Conservation (phyloP, 257 asterid genomes). For the Nemophila menziesii region DNA sequence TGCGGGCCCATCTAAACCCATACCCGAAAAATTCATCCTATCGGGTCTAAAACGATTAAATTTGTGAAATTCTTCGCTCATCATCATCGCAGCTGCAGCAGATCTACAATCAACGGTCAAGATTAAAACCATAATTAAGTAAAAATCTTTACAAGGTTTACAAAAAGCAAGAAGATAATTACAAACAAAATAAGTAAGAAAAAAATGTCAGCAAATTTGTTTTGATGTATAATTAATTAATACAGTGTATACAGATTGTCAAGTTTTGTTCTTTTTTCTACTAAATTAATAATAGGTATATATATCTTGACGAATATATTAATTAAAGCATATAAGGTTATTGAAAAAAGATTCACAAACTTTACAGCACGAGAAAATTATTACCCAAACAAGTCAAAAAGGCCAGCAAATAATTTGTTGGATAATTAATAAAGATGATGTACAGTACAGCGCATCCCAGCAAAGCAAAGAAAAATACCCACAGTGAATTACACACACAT, state of each 20-base stretch:
- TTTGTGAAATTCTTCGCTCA: conserved; percentile 29
- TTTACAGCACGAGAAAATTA: not conserved
- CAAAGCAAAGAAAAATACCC: conserved; percentile 8
- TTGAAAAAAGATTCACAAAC: not conserved
- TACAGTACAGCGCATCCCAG: conserved; percentile 6
- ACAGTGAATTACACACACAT: not conserved
- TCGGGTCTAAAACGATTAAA: conserved; percentile 20
- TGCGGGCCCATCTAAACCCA: conserved; percentile 42
- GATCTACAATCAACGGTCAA: conserved; percentile 29
- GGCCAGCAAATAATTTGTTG: not conserved
- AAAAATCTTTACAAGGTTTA: too few relatives aligned
- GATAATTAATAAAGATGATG: not conserved
- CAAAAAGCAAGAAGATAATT: too few relatives aligned
- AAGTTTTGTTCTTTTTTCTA: too few relatives aligned
- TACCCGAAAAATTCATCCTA: conserved; percentile 36
- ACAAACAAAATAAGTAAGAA: too few relatives aligned
- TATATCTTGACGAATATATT: too few relatives aligned
- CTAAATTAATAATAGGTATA: too few relatives aligned
- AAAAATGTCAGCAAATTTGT: too few relatives aligned
- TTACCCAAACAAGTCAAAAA: not conserved
- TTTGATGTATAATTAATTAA: too few relatives aligned
- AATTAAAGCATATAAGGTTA: not conserved
- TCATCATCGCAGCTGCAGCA: conserved; percentile 21
- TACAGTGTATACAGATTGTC: too few relatives aligned
- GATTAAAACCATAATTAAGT: too few relatives aligned